These are phyloP conservation scores for Talaromyces borbonicus DNA, from an alignment of 495 filamentous ascomycete species.

Conservation along the genomic window DNA sequence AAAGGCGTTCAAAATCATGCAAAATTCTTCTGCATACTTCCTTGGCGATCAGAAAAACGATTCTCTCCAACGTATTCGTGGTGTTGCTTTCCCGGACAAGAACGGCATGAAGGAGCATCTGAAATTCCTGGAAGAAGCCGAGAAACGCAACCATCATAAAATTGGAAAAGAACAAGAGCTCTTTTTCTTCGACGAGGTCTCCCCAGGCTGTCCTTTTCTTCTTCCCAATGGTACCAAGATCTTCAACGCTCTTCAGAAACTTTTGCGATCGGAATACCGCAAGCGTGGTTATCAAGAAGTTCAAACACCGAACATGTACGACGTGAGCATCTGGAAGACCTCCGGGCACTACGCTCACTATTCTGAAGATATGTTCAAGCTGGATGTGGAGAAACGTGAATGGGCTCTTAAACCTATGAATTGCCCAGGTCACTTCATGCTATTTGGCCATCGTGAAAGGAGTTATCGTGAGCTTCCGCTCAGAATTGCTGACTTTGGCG, in stretches of 20 bases:
- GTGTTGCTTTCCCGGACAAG: slow-evolving; percentile 95
- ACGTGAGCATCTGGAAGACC: slow-evolving; percentile 79
- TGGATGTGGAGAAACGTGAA: slow-evolving; percentile 82
- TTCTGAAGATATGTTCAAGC: slow-evolving; percentile 91
- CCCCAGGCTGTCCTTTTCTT: slow-evolving; percentile 88
- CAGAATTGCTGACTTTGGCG: slow-evolving; percentile 88
- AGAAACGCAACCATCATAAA: slow-evolving; percentile 85
- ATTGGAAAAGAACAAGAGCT: slow-evolving; percentile 92
- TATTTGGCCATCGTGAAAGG: slow-evolving; percentile 68
- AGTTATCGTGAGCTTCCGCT: slow-evolving; percentile 85
- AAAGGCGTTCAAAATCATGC: slow-evolving; percentile 88
- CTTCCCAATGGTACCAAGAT: slow-evolving; percentile 88
- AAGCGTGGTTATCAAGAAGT: slow-evolving; percentile 92
- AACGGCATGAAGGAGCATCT: slow-evolving; percentile 82
- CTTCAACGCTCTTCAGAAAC: slow-evolving; percentile 74
- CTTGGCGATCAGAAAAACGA: slow-evolving; percentile 88
- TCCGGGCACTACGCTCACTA: slow-evolving; percentile 96
- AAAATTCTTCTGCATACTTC: slow-evolving; percentile 95
- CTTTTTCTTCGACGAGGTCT: slow-evolving; percentile 90
- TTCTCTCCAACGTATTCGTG: slow-evolving; percentile 90
- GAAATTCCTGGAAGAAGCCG: slow-evolving; percentile 89
- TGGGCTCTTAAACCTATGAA: slow-evolving; percentile 92
- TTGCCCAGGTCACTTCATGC: slow-evolving; percentile 77
- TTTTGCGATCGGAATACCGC: slow-evolving; percentile 81
- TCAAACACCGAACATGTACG: slow-evolving; percentile 93